phyloP scores from a whole-genome alignment of 1,284 basidiomycete species.

The Neonothopanus nambi region DNA sequence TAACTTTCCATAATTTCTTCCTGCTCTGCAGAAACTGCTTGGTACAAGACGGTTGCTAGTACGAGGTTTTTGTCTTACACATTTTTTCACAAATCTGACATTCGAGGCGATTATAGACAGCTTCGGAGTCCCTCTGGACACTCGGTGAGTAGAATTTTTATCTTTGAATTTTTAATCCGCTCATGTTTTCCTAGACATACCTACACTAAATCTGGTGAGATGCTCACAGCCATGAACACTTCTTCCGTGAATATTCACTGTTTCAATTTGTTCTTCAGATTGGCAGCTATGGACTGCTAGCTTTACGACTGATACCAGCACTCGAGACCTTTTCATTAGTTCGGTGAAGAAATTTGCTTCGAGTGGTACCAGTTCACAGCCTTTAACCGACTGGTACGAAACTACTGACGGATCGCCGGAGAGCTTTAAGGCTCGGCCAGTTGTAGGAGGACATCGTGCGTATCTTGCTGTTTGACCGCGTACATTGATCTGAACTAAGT shows the following conservation, averaged over 20 bases:
- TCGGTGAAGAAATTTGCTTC: slow-evolving; percentile 58
- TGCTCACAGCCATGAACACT: background rate
- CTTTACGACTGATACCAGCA: slow-evolving; percentile 48
- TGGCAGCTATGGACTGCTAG: slow-evolving; percentile 67
- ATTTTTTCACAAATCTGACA: slow-evolving; percentile 5
- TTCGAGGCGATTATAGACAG: slow-evolving; percentile 37
- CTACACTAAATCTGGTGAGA: slow-evolving; percentile 62
- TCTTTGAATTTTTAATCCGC: slow-evolving; percentile 67
- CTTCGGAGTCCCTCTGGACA: slow-evolving; percentile 66
- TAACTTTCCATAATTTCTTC: no score
- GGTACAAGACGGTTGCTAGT: slow-evolving; percentile 59
- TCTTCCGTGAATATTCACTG: background rate
- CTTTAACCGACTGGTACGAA: slow-evolving; percentile 68
- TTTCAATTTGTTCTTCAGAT: slow-evolving; percentile 38
- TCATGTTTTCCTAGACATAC: slow-evolving; percentile 45
- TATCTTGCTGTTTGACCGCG: no score
- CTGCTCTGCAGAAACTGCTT: slow-evolving; percentile 57
- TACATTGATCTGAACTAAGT: background rate
- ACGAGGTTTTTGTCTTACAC: slow-evolving; percentile 25
- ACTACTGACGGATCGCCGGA: slow-evolving; percentile 46
- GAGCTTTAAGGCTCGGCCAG: slow-evolving; percentile 60
- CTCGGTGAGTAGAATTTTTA: slow-evolving; percentile 53
- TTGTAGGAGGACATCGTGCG: slow-evolving; percentile 54
- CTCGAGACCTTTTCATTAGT: slow-evolving; percentile 56
- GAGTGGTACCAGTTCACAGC: slow-evolving; percentile 49